Conservation (phyloP, 768 basidiomycete genomes). For the Lyophyllum semitale region DNA sequence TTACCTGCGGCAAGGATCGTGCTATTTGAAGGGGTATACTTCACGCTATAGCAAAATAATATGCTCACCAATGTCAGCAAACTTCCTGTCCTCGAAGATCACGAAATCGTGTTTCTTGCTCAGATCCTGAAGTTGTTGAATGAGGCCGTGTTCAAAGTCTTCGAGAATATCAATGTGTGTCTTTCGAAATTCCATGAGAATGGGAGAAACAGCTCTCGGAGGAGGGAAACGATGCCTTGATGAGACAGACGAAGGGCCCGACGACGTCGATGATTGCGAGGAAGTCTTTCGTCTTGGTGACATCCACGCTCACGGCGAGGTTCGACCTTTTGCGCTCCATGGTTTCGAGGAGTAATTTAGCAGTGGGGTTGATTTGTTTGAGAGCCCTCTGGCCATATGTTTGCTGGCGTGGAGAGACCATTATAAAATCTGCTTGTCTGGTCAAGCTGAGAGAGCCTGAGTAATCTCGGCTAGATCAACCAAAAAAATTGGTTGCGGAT, state of each 20-base stretch:
- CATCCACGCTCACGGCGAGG: conserved; percentile 95
- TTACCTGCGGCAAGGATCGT: conserved; percentile 62
- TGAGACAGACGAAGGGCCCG: conserved; percentile 87
- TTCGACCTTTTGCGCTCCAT: conserved; percentile 90
- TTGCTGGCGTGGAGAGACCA: conserved; percentile 40
- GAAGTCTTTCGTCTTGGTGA: conserved; percentile 77
- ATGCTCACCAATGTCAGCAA: conserved; percentile 91
- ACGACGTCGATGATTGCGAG: conserved; percentile 86
- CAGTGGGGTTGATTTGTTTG: conserved; percentile 71
- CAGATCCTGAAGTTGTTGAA: conserved; percentile 68
- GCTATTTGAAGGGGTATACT: conserved; percentile 6
- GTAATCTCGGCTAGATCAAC: conserved; percentile 17
- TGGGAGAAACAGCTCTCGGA: conserved; percentile 14
- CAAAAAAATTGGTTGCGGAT: conserved; percentile 12
- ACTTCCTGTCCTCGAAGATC: conserved; percentile 98
- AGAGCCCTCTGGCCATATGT: conserved; percentile 65
- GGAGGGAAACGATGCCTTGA: conserved; percentile 69
- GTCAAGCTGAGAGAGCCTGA: conserved; percentile 23
- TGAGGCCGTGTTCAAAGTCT: conserved; percentile 78
- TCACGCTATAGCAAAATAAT: not conserved
- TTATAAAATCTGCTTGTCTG: conserved; percentile 7
- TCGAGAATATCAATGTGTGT: conserved; percentile 96
- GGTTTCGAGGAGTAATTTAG: conserved; percentile 72
- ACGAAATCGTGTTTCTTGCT: conserved; percentile 86
- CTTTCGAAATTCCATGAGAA: conserved; percentile 47